A percentile compares a stretch with the other conserved stretches of the same genome.
Evolutionary conservation across 805 yeast species (phyloP).

Genomic region (Ogataea pilisensis): DNA sequence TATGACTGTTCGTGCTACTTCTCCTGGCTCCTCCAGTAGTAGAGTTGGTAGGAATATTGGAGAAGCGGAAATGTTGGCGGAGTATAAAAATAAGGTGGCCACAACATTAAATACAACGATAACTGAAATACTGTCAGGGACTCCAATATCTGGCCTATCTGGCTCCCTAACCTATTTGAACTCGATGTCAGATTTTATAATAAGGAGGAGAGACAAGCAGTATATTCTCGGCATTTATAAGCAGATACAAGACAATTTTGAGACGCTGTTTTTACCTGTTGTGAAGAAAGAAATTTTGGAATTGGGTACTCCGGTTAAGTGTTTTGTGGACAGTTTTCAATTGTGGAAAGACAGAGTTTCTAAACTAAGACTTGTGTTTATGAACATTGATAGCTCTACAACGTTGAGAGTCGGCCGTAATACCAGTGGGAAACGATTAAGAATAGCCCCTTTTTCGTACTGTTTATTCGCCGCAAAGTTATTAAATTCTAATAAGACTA

Average conservation of each 20-base stretch:
- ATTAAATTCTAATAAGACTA: constrained; percentile 5
- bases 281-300: background rate
- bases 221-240: background rate
- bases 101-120: background rate
- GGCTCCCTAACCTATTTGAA: background rate
- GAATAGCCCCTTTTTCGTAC: constrained; percentile 7
- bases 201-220: background rate
- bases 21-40: too few relatives aligned
- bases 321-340: constrained; percentile 6
- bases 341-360: constrained; percentile 13
- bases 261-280: background rate
- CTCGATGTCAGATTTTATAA: background rate
- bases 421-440: background rate
- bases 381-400: constrained; percentile 15
- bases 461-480: constrained; percentile 6
- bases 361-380: constrained; percentile 7
- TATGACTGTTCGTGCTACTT: too few relatives aligned
- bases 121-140: background rate
- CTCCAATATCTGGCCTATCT: background rate
- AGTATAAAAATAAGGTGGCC: background rate
- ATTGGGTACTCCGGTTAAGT: background rate
- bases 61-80: background rate
- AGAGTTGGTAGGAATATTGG: background rate
- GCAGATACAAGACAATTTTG: background rate
- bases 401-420: constrained; percentile 2